phyloP scores from a whole-genome alignment of 2,329 filamentous ascomycete genomes.

The Fusarium nematophilum region DNA sequence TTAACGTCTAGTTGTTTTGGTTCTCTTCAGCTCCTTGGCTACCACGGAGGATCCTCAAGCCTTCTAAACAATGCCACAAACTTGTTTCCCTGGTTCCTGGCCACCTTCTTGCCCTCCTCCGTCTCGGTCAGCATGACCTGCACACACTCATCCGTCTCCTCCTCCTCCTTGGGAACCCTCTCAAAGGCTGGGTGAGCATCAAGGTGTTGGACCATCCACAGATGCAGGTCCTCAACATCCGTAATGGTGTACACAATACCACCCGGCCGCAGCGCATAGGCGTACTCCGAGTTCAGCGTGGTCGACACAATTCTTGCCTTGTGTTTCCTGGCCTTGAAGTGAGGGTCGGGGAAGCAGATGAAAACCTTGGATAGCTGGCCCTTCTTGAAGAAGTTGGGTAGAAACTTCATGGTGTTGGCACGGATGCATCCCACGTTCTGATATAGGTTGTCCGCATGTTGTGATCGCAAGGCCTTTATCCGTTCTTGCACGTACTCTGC shows the following conservation, averaged over 20 bases:
- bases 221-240: constrained; percentile 92
- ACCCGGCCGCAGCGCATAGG: constrained; percentile 83
- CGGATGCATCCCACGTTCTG: constrained; percentile 91
- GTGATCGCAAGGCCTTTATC: constrained; percentile 81
- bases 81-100: constrained; percentile 89
- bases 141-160: constrained; percentile 77
- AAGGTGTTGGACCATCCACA: constrained; percentile 93
- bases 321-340: constrained; percentile 98
- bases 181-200: constrained; percentile 82
- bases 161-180: constrained; percentile 74
- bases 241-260: constrained; percentile 96
- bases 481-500: constrained; percentile 91
- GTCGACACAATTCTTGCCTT: constrained; percentile 94
- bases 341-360: constrained; percentile 97
- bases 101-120: constrained; percentile 97
- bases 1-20: constrained; percentile 4
- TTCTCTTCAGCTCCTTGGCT: constrained; percentile 33
- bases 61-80: constrained; percentile 90
- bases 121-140: constrained; percentile 83
- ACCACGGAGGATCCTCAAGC: constrained; percentile 83
- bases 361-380: constrained; percentile 90
- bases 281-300: constrained; percentile 92
- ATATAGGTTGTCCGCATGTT: constrained; percentile 70
- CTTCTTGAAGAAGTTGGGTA: constrained; percentile 95
- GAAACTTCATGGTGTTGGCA: constrained; percentile 98